Evolutionary conservation across 305 asterid species (phyloP).

Genomic region (Solanum hybrid): DNA sequence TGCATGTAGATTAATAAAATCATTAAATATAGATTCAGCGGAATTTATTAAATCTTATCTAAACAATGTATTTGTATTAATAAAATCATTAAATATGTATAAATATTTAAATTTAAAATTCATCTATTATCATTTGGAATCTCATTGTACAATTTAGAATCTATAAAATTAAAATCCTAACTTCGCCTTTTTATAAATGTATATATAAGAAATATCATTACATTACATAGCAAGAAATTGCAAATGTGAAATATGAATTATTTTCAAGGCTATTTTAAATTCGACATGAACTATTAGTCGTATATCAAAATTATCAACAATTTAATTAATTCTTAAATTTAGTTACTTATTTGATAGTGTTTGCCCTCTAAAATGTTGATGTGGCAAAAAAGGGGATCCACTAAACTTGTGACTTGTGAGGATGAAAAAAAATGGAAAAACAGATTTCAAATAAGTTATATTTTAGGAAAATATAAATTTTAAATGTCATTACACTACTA

Average conservation of each 20-base stretch:
- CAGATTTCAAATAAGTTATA: background rate
- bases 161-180: too few relatives aligned
- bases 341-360: background rate
- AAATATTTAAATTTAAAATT: too few relatives aligned
- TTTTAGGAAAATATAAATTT: background rate
- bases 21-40: background rate
- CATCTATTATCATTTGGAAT: too few relatives aligned
- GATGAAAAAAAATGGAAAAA: background rate
- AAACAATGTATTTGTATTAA: too few relatives aligned
- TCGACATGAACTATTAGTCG: too few relatives aligned
- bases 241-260: too few relatives aligned
- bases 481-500: background rate
- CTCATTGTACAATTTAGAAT: background rate
- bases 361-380: background rate
- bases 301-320: too few relatives aligned
- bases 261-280: background rate
- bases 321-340: too few relatives aligned
- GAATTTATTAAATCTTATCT: too few relatives aligned
- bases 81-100: too few relatives aligned
- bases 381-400: background rate
- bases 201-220: background rate
- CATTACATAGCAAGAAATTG: background rate
- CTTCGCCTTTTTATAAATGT: background rate
- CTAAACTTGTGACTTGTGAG: background rate
- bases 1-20: too few relatives aligned